Evolutionary conservation across 805 yeast genomes (phyloP).

Genomic region (Schwanniomyces pseudopolymorphus): DNA sequence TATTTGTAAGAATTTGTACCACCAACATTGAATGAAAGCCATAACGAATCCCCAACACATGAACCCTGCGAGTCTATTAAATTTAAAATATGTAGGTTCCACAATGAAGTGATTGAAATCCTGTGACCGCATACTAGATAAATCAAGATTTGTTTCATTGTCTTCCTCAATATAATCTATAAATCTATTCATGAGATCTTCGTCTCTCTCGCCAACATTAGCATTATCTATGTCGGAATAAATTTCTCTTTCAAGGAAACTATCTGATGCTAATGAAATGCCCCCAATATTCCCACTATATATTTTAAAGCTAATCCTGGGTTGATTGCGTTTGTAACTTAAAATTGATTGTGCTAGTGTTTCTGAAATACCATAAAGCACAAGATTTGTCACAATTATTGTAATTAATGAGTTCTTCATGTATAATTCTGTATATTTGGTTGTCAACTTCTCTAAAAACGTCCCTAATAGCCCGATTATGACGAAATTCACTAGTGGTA

Average conservation of each 20-base stretch:
- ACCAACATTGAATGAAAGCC: slow-evolving; percentile 80
- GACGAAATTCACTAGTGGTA: slow-evolving; percentile 58
- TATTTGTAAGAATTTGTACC: slow-evolving; percentile 85
- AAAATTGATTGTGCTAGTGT: slow-evolving; percentile 77
- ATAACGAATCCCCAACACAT: slow-evolving; percentile 84
- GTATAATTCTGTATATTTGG: slow-evolving; percentile 61
- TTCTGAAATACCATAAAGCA: slow-evolving; percentile 88
- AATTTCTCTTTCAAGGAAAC: slow-evolving; percentile 1
- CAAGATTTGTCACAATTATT: slow-evolving; percentile 74
- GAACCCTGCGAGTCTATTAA: slow-evolving; percentile 72
- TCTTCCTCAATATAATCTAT: slow-evolving; percentile 35
- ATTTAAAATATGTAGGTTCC: slow-evolving; percentile 51
- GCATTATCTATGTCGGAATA: slow-evolving; percentile 9
- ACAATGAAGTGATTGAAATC: slow-evolving; percentile 1
- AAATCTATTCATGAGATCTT: slow-evolving; percentile 21
- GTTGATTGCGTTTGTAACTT: slow-evolving; percentile 22
- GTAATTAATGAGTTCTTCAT: slow-evolving; percentile 68
- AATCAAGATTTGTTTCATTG: slow-evolving; percentile 15
- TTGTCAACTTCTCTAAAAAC: slow-evolving; percentile 53
- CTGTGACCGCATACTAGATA: slow-evolving; percentile 8
- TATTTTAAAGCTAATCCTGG: slow-evolving; percentile 17
- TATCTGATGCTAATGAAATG: slow-evolving; percentile 20
- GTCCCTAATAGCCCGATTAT: slow-evolving; percentile 50
- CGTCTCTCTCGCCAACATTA: slow-evolving; percentile 9
- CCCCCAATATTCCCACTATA: slow-evolving; percentile 3